Percentiles rank a stretch among this genome's conserved stretches.
Conservation (phyloP, 306 rosid species). For the Fagus crenata region DNA sequence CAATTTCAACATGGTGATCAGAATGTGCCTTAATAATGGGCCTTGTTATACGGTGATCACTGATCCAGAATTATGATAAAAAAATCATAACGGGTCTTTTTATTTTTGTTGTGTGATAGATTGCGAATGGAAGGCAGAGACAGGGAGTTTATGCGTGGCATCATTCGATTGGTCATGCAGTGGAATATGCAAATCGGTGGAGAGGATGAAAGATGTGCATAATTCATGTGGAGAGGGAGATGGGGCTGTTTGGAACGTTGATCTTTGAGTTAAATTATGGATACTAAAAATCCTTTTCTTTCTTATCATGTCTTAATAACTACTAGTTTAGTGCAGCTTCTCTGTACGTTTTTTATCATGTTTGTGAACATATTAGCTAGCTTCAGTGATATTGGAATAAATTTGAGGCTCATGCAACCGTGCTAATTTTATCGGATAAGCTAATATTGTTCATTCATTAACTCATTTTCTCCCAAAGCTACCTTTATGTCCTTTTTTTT, state of each 20-base stretch:
- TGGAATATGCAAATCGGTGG: slow-evolving; percentile 78
- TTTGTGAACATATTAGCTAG: too few relatives aligned
- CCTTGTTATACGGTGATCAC: too few relatives aligned
- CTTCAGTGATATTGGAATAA: too few relatives aligned
- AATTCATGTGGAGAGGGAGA: slow-evolving; percentile 70
- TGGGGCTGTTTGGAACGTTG: slow-evolving; percentile 63
- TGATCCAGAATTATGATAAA: too few relatives aligned
- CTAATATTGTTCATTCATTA: too few relatives aligned
- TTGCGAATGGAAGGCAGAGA: slow-evolving; percentile 68
- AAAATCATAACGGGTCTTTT: not conserved
- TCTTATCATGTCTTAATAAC: not conserved
- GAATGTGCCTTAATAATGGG: not conserved
- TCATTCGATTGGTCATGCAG: slow-evolving; percentile 95
- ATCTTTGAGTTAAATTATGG: slow-evolving; percentile 32
- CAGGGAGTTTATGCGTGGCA: slow-evolving; percentile 76
- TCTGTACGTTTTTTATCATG: too few relatives aligned
- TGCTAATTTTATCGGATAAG: too few relatives aligned
- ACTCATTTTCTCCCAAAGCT: too few relatives aligned
- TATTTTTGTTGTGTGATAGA: slow-evolving; percentile 33
- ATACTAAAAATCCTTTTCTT: not conserved
- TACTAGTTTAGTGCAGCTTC: not conserved
- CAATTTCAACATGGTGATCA: not conserved
- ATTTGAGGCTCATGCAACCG: too few relatives aligned
- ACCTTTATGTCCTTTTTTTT: too few relatives aligned
- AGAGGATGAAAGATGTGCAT: slow-evolving; percentile 70